Evolutionary conservation across 2,329 filamentous ascomycete genomes (phyloP).

Genomic region (Talaromyces sp.): DNA sequence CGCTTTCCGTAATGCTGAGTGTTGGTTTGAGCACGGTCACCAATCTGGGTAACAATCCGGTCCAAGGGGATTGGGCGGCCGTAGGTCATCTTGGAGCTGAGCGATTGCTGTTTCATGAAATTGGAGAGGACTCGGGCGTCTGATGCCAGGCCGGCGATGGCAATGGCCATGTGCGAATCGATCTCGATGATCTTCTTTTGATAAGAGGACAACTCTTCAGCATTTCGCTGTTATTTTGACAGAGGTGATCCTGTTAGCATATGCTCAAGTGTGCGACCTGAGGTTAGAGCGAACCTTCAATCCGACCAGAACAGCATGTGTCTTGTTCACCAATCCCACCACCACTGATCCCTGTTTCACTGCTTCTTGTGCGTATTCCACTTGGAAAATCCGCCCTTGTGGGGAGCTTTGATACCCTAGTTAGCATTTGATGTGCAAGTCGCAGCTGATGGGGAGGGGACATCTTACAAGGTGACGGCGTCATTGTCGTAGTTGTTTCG

Average conservation of each 20-base stretch:
- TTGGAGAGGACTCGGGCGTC: slow-evolving; percentile 99
- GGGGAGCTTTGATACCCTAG: slow-evolving; percentile 70
- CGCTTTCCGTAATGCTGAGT: slow-evolving; percentile 97
- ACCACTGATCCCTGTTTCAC: slow-evolving; percentile 99
- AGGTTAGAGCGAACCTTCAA: slow-evolving; percentile 71
- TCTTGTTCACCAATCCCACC: slow-evolving; percentile 96
- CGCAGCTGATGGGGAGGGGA: slow-evolving; percentile 23
- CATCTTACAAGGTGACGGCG: slow-evolving; percentile 89
- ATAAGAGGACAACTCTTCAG: slow-evolving; percentile 98
- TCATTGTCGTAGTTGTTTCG: slow-evolving; percentile 99
- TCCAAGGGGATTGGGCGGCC: slow-evolving; percentile 89
- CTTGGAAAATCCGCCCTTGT: slow-evolving; percentile 98
- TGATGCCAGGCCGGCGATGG: slow-evolving; percentile 93
- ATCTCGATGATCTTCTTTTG: slow-evolving; percentile 99
- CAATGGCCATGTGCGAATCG: slow-evolving; percentile 92
- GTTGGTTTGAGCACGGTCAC: slow-evolving; percentile 95
- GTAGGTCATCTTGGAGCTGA: slow-evolving; percentile 93
- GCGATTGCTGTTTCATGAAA: slow-evolving; percentile 99
- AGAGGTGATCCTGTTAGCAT: slow-evolving; percentile 13
- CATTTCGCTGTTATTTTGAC: slow-evolving; percentile 71
- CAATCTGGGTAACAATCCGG: slow-evolving; percentile 87
- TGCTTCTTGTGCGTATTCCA: slow-evolving; percentile 97
- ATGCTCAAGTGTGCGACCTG: background rate
- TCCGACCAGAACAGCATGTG: slow-evolving; percentile 91
- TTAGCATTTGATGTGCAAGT: slow-evolving; percentile 15